Base-by-base conservation (phyloP, 208 protist genomes). In the Trypanosoma vivax region DNA sequence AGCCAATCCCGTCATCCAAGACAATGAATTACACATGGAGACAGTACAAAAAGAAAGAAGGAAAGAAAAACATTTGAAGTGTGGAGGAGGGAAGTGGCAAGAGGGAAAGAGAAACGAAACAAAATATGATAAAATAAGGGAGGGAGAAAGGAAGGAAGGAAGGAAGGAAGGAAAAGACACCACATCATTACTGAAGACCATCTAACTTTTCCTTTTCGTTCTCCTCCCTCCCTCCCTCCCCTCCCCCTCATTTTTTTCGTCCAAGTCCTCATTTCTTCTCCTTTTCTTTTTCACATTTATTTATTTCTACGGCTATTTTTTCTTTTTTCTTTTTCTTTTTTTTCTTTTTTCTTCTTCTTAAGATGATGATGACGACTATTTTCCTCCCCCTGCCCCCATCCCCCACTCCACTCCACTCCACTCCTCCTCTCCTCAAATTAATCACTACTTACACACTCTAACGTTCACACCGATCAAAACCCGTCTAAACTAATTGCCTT, bases 191-290 rank as follows among this genome's bases (percentile, higher is more conserved):
- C 10, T 24, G 18, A 45, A 21, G 11, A 24, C 43, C 21, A 29
- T 14, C 9, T 46, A 43, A 6, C 34, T 28, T 46, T 42, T 16
- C 42, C 18, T 61, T 25, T 54, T 67, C 35, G 16, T 27, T 53
- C 19, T 40, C 9, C 50, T 27, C 19, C 2, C 25, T 29, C 11
- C 21, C 31, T 38, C n/a, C 39, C 30, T 35, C 53, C 10, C 40
- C 24, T n/a, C 35, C 48, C 13, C 33, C 47, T 16, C 24, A 61
- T 27, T 42, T 19, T 59, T 74, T 23, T 62, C 52, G 11, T 49
- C 56, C n/a, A n/a, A n/a, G n/a, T 62, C 13, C 50, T 61, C 42
- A 14, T 50, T 18, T 62, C 63, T 47, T 6, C 45, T 49, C 45
- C 50, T 33, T 47, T 1, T 47, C 13, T 5, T 47, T 40, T 21